phyloP scores from a whole-genome alignment of 2,329 filamentous ascomycete genomes.

The Colletotrichum cereale region DNA sequence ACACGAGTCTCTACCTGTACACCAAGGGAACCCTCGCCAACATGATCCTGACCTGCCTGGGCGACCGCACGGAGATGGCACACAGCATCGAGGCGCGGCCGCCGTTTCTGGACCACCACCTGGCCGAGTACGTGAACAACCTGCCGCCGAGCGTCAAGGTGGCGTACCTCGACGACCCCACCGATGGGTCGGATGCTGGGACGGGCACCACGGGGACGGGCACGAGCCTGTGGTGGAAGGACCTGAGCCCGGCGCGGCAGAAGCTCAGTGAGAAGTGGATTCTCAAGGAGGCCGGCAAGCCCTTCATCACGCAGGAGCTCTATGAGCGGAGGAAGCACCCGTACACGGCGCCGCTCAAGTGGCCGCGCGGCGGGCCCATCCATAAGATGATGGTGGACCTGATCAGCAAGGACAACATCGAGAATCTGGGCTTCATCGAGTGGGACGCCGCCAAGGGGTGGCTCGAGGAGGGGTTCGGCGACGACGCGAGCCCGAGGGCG shows the following conservation, averaged over 20 bases:
- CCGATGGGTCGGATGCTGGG: slow-evolving; percentile 4
- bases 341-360: slow-evolving; percentile 60
- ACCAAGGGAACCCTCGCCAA: slow-evolving; percentile 44
- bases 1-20: slow-evolving; percentile 47
- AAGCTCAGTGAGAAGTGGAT: slow-evolving; percentile 62
- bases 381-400: slow-evolving; percentile 50
- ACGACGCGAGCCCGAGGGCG: slow-evolving; percentile 46
- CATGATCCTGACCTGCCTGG: slow-evolving; percentile 47
- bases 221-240: slow-evolving; percentile 55
- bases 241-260: slow-evolving; percentile 30
- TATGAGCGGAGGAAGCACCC: slow-evolving; percentile 64
- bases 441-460: slow-evolving; percentile 51
- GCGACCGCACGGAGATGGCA: slow-evolving; percentile 53
- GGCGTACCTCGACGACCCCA: slow-evolving; percentile 32
- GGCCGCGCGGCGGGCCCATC: slow-evolving; percentile 56
- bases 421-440: slow-evolving; percentile 55
- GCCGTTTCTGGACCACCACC: slow-evolving; percentile 52
- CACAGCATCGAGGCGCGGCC: slow-evolving; percentile 51
- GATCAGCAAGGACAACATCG: slow-evolving; percentile 52
- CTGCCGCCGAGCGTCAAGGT: slow-evolving; percentile 49
- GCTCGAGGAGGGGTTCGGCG: slow-evolving; percentile 55
- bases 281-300: slow-evolving; percentile 56
- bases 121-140: slow-evolving; percentile 48
- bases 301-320: slow-evolving; percentile 60
- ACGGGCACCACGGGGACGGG: slow-evolving; percentile 40